Evolutionary conservation across 2,329 filamentous ascomycete species (phyloP), one percentile per base, ranked within the genome.

Genomic region (Periconia macrospinosa): DNA sequence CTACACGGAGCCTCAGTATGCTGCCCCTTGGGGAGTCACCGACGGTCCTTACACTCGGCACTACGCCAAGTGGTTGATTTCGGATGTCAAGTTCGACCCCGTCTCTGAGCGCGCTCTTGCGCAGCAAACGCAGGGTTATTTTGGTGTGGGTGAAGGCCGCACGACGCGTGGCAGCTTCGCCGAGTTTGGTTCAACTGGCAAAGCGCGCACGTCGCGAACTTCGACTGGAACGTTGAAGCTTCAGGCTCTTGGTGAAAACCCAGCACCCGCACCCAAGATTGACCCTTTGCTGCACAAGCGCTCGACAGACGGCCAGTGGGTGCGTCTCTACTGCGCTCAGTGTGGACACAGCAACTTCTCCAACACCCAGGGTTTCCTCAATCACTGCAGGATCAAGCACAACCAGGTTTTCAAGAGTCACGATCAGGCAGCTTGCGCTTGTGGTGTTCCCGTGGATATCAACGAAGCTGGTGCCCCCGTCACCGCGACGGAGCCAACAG

Each of bases 331-430:
- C 58, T 99, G 94, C 78, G 78, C 77, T 41, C 89, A 94, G 72
- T 97, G 94, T 75, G 83, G 91, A 47, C 84, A 93, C 59, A 90
- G 91, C 71, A 91, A 97, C 73, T 97, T 97, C 69, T 92, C 89
- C 52, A 97, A 92, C 77, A 95, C 92, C 0, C 94, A 97, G 74
- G 94, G 94, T n/a, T 97, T 97, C 76, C 94, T 99, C 78, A 99
- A 99, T 70, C 94, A 99, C 71, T 97, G 93, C 72, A 91, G 94
- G 53, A 97, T 99, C 65, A 92, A 92, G 23, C 94, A 99, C 76
- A 90, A 89, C 70, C 84, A 91, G 54, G 92, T 95, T 59, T 97
- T 92, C 79, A 93, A 96, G 76, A 97, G 91, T 65, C 94, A 99
- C 68, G 93, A 97, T 73, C 91, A 92, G 67, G 94, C 94, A 57